These are phyloP conservation scores for Ascochyta clinopodiicola DNA, from an alignment of 2,329 filamentous ascomycete species.

Conservation along the genomic window DNA sequence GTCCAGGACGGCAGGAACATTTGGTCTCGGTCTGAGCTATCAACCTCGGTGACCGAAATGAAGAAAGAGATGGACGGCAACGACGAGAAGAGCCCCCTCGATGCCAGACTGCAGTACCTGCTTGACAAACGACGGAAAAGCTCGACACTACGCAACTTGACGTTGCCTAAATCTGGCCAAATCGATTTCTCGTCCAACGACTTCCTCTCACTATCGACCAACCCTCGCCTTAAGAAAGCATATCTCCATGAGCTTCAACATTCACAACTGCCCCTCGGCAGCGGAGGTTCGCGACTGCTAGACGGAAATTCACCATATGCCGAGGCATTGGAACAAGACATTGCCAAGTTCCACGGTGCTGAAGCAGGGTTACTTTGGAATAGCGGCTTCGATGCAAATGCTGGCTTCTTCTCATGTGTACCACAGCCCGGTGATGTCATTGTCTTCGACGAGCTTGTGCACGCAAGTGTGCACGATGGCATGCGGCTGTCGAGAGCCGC, in stretches of 20 bases:
- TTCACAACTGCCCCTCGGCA: slow-evolving; percentile 56
- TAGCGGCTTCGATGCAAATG: slow-evolving; percentile 60
- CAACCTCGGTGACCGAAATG: background rate
- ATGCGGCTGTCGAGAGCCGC: slow-evolving; percentile 69
- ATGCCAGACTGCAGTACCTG: slow-evolving; percentile 31
- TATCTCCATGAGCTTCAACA: slow-evolving; percentile 57
- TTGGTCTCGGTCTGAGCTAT: slow-evolving; percentile 1
- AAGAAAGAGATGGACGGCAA: slow-evolving; percentile 19
- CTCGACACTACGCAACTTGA: slow-evolving; percentile 43
- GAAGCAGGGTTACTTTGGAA: slow-evolving; percentile 66
- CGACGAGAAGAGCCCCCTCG: slow-evolving; percentile 19
- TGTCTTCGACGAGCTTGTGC: slow-evolving; percentile 74
- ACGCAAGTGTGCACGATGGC: slow-evolving; percentile 78
- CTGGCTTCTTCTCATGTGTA: slow-evolving; percentile 56
- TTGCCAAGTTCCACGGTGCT: slow-evolving; percentile 67
- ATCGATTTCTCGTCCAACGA: slow-evolving; percentile 71
- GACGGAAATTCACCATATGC: slow-evolving; percentile 70
- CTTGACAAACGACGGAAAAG: slow-evolving; percentile 51
- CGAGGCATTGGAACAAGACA: slow-evolving; percentile 63
- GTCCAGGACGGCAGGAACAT: slow-evolving; percentile 3
- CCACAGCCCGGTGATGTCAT: slow-evolving; percentile 59
- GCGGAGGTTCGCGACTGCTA: slow-evolving; percentile 67
- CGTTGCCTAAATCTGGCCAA: slow-evolving; percentile 40
- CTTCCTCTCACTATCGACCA: slow-evolving; percentile 65
- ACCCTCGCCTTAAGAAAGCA: slow-evolving; percentile 53